Evolutionary conservation across 257 asterid species (phyloP).

Genomic region (Nicotiana obtusifolia): DNA sequence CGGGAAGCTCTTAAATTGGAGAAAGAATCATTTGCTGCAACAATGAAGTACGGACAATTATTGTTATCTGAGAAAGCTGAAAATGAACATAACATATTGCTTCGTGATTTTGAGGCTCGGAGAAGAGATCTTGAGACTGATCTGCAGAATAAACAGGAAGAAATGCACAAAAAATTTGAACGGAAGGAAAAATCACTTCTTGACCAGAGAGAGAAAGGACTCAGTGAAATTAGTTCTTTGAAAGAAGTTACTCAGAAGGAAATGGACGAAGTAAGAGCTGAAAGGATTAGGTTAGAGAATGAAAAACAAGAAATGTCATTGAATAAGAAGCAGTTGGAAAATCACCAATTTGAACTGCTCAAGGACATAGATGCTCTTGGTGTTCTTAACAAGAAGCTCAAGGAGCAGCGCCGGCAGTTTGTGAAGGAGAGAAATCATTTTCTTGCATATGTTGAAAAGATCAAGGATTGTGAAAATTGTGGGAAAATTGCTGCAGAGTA

Average conservation of each 20-base stretch:
- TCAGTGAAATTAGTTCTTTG: constrained; percentile 26
- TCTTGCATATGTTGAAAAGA: constrained; percentile 43
- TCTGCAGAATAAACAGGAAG: constrained; percentile 55
- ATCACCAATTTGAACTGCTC: constrained; percentile 65
- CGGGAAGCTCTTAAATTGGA: constrained; percentile 58
- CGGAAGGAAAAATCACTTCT: constrained; percentile 49
- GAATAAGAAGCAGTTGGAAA: constrained; percentile 54
- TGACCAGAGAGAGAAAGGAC: constrained; percentile 46
- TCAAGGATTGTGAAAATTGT: constrained; percentile 56
- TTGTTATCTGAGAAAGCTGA: constrained; percentile 40
- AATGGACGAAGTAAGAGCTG: constrained; percentile 34
- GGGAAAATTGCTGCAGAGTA: constrained; percentile 45
- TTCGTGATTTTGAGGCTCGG: constrained; percentile 51
- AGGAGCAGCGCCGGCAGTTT: constrained; percentile 53
- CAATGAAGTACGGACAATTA: constrained; percentile 54
- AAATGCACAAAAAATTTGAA: constrained; percentile 41
- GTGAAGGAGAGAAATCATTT: constrained; percentile 49
- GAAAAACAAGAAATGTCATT: constrained; percentile 44
- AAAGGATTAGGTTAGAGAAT: constrained; percentile 46
- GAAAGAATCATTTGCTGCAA: constrained; percentile 66
- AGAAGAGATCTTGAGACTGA: constrained; percentile 58
- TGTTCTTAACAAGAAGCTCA: constrained; percentile 53
- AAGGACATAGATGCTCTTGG: constrained; percentile 70
- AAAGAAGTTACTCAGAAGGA: constrained; percentile 46
- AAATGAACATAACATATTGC: constrained; percentile 39